These are phyloP conservation scores for Blastobotrys indianensis DNA, from an alignment of 1,139 yeast species.

Conservation along the genomic window DNA sequence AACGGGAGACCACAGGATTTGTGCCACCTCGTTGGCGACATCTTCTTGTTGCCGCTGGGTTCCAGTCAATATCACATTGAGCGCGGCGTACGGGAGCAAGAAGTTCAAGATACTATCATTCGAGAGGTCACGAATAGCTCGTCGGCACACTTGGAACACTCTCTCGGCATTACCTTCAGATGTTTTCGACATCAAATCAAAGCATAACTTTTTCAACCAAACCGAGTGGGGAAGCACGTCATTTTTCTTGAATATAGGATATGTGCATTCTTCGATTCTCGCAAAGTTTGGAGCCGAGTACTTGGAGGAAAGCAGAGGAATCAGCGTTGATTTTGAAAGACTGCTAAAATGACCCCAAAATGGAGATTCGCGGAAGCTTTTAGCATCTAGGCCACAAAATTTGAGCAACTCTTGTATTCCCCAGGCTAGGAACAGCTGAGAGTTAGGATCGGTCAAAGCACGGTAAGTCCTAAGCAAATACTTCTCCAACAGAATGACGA, in stretches of 20 bases:
- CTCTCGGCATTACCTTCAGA: slow-evolving; percentile 39
- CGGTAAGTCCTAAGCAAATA: slow-evolving; percentile 75
- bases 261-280: slow-evolving; percentile 24
- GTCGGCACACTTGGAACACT: slow-evolving; percentile 60
- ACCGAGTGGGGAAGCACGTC: slow-evolving; percentile 29
- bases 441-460: slow-evolving; percentile 83
- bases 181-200: slow-evolving; percentile 53
- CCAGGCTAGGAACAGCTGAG: slow-evolving; percentile 78
- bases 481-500: slow-evolving; percentile 59
- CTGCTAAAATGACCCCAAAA: slow-evolving; percentile 64
- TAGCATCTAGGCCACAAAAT: slow-evolving; percentile 49
- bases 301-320: slow-evolving; percentile 68
- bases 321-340: slow-evolving; percentile 65
- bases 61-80: slow-evolving; percentile 57
- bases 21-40: slow-evolving; percentile 52
- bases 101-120: slow-evolving; percentile 69
- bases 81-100: slow-evolving; percentile 71
- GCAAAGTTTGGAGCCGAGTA: slow-evolving; percentile 51
- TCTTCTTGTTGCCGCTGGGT: slow-evolving; percentile 41
- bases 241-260: slow-evolving; percentile 47
- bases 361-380: slow-evolving; percentile 10
- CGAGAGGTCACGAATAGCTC: slow-evolving; percentile 51
- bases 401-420: slow-evolving; percentile 84
- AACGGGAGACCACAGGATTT: slow-evolving; percentile 46
- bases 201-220: slow-evolving; percentile 70